Percentiles rank a stretch among this genome's conserved stretches.
These are phyloP conservation scores for Fusarium fracticaudum DNA, from an alignment of 2,329 filamentous ascomycete genomes.

Conservation along the genomic window DNA sequence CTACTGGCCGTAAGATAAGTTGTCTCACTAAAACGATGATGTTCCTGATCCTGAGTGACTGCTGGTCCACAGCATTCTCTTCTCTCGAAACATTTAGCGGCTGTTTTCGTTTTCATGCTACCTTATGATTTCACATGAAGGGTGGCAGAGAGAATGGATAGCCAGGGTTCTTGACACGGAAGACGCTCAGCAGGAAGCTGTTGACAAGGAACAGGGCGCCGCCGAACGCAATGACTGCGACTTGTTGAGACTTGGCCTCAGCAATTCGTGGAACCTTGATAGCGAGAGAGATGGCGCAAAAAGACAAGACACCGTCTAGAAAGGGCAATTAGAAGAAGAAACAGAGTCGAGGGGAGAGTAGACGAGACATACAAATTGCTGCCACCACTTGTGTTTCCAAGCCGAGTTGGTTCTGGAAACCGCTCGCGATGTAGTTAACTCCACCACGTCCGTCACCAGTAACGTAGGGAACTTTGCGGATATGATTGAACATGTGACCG, in stretches of 20 bases:
- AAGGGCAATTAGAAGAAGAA: neutral
- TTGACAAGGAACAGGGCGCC: constrained; percentile 83
- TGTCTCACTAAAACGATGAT: neutral
- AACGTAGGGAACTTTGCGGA: constrained; percentile 94
- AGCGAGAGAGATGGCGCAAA: constrained; percentile 89
- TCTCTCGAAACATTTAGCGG: no score
- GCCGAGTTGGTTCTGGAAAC: constrained; percentile 94
- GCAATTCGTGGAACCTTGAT: constrained; percentile 91
- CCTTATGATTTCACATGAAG: constrained; percentile 68
- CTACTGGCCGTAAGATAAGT: neutral
- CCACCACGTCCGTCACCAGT: constrained; percentile 84
- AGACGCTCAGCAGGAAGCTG: constrained; percentile 93
- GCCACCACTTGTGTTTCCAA: constrained; percentile 96
- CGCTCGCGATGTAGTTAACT: constrained; percentile 87
- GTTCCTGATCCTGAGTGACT: neutral
- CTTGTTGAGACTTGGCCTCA: constrained; percentile 79
- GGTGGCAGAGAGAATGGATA: constrained; percentile 96
- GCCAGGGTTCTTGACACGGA: constrained; percentile 92
- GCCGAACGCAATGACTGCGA: constrained; percentile 83
- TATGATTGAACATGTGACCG: constrained; percentile 99
- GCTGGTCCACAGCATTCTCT: neutral
- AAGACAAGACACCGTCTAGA: constrained; percentile 76
- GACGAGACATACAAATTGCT: constrained; percentile 78
- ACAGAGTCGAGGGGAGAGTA: neutral
- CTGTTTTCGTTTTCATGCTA: neutral